Evolutionary conservation across 2,329 filamentous ascomycete genomes (phyloP).

Genomic region (Penicillium palitans): DNA sequence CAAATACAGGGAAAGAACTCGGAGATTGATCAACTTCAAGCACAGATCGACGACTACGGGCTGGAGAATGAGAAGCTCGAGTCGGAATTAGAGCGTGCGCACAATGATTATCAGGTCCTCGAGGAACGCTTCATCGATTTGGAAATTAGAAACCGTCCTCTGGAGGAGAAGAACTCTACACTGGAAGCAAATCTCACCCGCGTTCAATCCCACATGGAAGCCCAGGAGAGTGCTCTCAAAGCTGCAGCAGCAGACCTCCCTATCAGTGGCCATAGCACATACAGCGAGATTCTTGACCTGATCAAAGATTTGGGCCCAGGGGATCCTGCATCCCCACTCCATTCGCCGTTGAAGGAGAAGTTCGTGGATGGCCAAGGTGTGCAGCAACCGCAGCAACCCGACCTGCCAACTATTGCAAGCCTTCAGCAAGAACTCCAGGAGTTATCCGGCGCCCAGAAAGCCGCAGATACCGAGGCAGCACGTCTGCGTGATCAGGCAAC

Average conservation of each 20-base stretch:
- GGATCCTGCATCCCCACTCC: constrained; percentile 15
- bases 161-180: constrained; percentile 41
- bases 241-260: constrained; percentile 40
- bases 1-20: constrained; percentile 38
- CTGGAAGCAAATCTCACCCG: constrained; percentile 39
- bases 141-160: constrained; percentile 36
- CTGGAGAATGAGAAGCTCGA: constrained; percentile 40
- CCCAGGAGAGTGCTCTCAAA: constrained; percentile 41
- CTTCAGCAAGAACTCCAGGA: constrained; percentile 35
- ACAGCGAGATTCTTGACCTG: constrained; percentile 42
- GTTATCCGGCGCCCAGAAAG: constrained; percentile 28
- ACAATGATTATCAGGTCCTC: constrained; percentile 36
- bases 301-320: constrained; percentile 37
- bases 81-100: constrained; percentile 34
- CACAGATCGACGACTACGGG: constrained; percentile 36
- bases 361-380: constrained; percentile 22
- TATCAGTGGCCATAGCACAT: constrained; percentile 35
- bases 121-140: constrained; percentile 37
- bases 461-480: constrained; percentile 37
- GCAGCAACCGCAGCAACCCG: constrained; percentile 24
- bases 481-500: constrained; percentile 38
- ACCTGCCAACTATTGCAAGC: constrained; percentile 18
- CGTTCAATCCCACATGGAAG: constrained; percentile 38
- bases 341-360: constrained; percentile 20
- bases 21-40: constrained; percentile 40